A percentile compares a stretch with the other conserved stretches of the same genome.
Evolutionary conservation across 169 alveolate genomes (phyloP).

Genomic region (Eimeria zaria): DNA sequence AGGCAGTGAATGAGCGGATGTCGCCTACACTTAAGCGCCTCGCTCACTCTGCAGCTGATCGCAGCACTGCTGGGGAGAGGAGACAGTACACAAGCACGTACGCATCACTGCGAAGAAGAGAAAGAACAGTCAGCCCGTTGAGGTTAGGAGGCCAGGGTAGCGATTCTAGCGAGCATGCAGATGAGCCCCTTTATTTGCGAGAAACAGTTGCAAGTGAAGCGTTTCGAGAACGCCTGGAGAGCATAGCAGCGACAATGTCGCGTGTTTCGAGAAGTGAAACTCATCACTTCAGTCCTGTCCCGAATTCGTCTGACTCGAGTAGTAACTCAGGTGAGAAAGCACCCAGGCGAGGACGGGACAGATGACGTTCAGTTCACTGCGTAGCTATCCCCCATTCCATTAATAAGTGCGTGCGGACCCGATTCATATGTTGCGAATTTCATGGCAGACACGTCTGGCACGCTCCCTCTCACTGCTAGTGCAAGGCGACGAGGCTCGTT

Average conservation of each 20-base stretch:
- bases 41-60: neutral
- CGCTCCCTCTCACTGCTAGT: neutral
- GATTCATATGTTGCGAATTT: neutral
- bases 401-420: neutral
- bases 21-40: slow-evolving; percentile 1
- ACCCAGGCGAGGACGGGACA: neutral
- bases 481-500: neutral
- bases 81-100: neutral
- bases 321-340: slow-evolving; percentile 33
- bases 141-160: neutral
- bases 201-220: slow-evolving; percentile 45
- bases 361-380: neutral
- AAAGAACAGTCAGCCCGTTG: neutral
- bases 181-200: neutral
- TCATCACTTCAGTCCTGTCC: slow-evolving; percentile 56
- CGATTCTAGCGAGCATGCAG: neutral
- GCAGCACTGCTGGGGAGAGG: neutral
- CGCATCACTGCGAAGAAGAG: neutral
- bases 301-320: slow-evolving; percentile 27
- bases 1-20: neutral
- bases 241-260: slow-evolving; percentile 48
- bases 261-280: slow-evolving; percentile 16
- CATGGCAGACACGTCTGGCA: neutral
- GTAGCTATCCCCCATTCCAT: neutral
- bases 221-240: slow-evolving; percentile 29